These are phyloP conservation scores for Leccinum subgranulosum DNA, from an alignment of 768 basidiomycete species.

Conservation along the genomic window DNA sequence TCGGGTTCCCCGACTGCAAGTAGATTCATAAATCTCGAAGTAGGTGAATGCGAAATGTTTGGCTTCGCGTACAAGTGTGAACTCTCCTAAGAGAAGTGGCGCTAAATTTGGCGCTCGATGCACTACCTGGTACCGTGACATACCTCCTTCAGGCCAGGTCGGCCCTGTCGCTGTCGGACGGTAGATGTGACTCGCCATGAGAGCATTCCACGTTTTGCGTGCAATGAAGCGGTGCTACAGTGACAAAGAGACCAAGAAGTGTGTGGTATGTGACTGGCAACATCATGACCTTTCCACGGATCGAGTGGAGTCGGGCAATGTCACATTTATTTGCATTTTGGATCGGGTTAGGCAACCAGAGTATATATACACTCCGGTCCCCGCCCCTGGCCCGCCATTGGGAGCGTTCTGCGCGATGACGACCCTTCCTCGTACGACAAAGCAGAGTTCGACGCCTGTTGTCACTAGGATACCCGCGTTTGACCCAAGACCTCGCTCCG, in stretches of 20 bases:
- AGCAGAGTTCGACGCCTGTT: slow-evolving; percentile 20
- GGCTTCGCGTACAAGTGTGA: background rate
- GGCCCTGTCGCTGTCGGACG: background rate
- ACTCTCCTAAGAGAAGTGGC: background rate
- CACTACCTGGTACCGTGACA: background rate
- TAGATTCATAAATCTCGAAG: slow-evolving; percentile 9
- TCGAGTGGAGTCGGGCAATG: background rate
- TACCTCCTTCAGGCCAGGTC: slow-evolving; percentile 13
- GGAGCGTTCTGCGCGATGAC: slow-evolving; percentile 25
- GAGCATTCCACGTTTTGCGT: background rate
- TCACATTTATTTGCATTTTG: slow-evolving; percentile 4
- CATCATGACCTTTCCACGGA: background rate
- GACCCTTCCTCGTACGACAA: slow-evolving; percentile 35
- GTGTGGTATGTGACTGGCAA: background rate
- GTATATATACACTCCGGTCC: slow-evolving; percentile 5
- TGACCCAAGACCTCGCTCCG: slow-evolving; percentile 28
- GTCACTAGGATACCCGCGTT: slow-evolving; percentile 7
- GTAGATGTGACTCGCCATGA: background rate
- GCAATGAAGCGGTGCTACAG: background rate
- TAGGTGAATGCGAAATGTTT: slow-evolving; percentile 3
- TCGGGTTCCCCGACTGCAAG: slow-evolving; percentile 60
- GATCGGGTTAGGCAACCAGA: slow-evolving; percentile 1
- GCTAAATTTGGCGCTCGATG: background rate
- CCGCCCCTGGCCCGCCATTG: background rate
- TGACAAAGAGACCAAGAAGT: background rate